These are phyloP conservation scores for Exophiala sp. DNA, from an alignment of 2,329 filamentous ascomycete genomes.

Conservation along the genomic window DNA sequence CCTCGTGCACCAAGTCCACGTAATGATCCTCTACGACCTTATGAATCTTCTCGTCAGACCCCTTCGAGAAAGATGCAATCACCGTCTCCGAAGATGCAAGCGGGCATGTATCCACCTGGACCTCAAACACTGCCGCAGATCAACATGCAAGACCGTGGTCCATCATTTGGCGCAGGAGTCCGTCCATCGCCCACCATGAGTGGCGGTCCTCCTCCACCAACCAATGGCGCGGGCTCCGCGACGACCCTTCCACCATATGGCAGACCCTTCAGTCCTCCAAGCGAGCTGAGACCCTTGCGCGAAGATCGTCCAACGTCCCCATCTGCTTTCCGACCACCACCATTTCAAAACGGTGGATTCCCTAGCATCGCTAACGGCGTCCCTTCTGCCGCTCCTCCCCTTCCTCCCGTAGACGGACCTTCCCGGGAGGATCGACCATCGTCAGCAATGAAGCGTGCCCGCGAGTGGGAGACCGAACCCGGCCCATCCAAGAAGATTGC, in stretches of 20 bases:
- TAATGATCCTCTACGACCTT: slow-evolving; percentile 66
- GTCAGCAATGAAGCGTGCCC: slow-evolving; percentile 76
- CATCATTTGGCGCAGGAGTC: slow-evolving; percentile 34
- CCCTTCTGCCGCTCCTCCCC: slow-evolving; percentile 42
- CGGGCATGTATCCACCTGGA: slow-evolving; percentile 46
- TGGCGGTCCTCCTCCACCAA: slow-evolving; percentile 48
- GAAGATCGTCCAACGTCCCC: slow-evolving; percentile 90
- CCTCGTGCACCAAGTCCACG: slow-evolving; percentile 73
- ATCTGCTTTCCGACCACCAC: slow-evolving; percentile 76
- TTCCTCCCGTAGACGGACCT: slow-evolving; percentile 62
- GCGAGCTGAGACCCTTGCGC: slow-evolving; percentile 76
- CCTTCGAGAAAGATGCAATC: slow-evolving; percentile 53
- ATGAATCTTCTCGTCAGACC: slow-evolving; percentile 58
- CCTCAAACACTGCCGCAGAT: slow-evolving; percentile 52
- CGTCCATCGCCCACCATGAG: slow-evolving; percentile 54
- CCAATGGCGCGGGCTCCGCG: slow-evolving; percentile 52
- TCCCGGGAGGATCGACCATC: slow-evolving; percentile 71
- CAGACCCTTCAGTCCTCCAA: slow-evolving; percentile 71
- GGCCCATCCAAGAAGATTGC: slow-evolving; percentile 72
- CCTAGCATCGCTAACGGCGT: slow-evolving; percentile 66
- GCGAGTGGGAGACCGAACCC: slow-evolving; percentile 88
- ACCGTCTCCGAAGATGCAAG: slow-evolving; percentile 58
- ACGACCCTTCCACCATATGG: slow-evolving; percentile 70
- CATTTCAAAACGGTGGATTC: slow-evolving; percentile 71
- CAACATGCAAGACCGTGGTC: slow-evolving; percentile 44